phyloP scores from a whole-genome alignment of 2,329 filamentous ascomycete genomes.

The Aspergillus pseudonomiae region DNA sequence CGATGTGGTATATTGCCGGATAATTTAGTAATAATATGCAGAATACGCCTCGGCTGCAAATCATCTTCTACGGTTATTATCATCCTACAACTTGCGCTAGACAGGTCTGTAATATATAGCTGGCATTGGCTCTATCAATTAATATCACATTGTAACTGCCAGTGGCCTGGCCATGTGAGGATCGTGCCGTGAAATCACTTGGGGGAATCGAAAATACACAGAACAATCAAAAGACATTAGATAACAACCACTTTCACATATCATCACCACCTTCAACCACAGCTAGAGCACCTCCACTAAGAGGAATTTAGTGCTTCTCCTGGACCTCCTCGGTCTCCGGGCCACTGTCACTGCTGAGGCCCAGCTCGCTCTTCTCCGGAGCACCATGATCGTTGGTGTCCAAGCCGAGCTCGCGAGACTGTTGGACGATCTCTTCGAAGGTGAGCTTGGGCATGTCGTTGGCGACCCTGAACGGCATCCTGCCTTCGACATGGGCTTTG shows the following conservation, averaged over 20 bases:
- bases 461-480: constrained; percentile 29
- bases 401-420: constrained; percentile 29
- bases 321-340: constrained; percentile 10
- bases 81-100: too few relatives aligned
- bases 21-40: too few relatives aligned
- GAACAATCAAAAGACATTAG: neutral
- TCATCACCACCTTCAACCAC: neutral
- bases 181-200: too few relatives aligned
- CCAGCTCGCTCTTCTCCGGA: constrained; percentile 23
- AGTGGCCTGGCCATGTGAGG: too few relatives aligned
- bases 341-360: constrained; percentile 20
- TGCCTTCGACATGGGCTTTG: constrained; percentile 42
- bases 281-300: neutral
- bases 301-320: neutral
- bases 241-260: neutral
- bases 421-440: constrained; percentile 28
- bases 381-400: constrained; percentile 10
- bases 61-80: too few relatives aligned
- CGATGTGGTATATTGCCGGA: too few relatives aligned
- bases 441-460: constrained; percentile 34
- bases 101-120: too few relatives aligned
- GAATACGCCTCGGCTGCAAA: too few relatives aligned
- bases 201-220: neutral
- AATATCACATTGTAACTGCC: too few relatives aligned
- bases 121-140: too few relatives aligned